Evolutionary conservation across 164 flowering plant species (phyloP).

Genomic region (Kingdonia uniflora): DNA sequence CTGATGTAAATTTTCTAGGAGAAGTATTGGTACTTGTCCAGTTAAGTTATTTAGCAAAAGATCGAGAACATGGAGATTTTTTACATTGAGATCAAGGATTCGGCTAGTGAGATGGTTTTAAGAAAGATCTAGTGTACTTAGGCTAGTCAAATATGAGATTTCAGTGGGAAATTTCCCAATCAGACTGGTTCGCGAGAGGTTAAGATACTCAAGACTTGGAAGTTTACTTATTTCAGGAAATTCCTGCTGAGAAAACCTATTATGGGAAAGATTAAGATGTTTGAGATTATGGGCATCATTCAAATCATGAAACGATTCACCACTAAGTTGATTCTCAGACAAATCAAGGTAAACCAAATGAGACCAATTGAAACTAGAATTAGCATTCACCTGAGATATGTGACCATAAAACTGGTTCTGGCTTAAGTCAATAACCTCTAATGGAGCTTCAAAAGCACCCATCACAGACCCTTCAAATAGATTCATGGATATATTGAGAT

Average conservation of each 20-base stretch:
- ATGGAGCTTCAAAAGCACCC: conserved; percentile 29
- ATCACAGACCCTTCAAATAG: conserved; percentile 56
- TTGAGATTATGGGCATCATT: conserved; percentile 42
- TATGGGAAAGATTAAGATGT: conserved; percentile 64
- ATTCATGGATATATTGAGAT: conserved; percentile 64
- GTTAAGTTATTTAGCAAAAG: conserved; percentile 52
- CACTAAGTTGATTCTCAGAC: conserved; percentile 67
- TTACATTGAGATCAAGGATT: conserved; percentile 29
- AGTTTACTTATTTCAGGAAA: conserved; percentile 36
- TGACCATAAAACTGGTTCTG: conserved; percentile 69
- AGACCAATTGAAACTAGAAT: conserved; percentile 55
- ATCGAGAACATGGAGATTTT: conserved; percentile 47
- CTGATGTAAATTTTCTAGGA: conserved; percentile 29
- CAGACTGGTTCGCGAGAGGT: conserved; percentile 50
- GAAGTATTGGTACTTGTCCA: conserved; percentile 41
- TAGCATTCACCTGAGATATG: conserved; percentile 55
- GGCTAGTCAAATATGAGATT: conserved; percentile 30
- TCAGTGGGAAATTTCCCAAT: conserved; percentile 36
- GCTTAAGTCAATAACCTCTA: conserved; percentile 70
- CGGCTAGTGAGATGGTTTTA: conserved; percentile 46
- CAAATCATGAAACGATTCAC: conserved; percentile 36
- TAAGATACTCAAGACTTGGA: conserved; percentile 48
- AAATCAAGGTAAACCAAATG: conserved; percentile 53
- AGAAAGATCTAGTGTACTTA: conserved; percentile 61
- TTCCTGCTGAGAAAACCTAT: conserved; percentile 42